A percentile compares a stretch with the other conserved stretches of the same genome.
Evolutionary conservation across 371 early-diverging fungal species (phyloP).

Genomic region (Circinella minor): DNA sequence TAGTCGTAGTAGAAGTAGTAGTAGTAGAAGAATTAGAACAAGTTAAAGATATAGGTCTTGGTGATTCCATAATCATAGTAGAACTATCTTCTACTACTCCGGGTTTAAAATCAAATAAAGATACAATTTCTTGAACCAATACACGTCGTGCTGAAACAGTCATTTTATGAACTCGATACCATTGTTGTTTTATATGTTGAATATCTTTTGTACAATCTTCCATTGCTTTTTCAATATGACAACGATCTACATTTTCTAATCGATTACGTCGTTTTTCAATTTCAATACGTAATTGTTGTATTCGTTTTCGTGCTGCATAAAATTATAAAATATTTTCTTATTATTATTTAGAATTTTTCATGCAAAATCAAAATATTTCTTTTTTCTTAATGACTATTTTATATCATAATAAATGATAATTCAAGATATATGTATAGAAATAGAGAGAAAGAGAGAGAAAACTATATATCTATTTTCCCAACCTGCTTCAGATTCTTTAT

Average conservation of each 20-base stretch:
- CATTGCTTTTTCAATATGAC: conserved; percentile 28
- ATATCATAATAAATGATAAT: no score
- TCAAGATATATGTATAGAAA: no score
- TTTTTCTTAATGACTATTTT: not conserved
- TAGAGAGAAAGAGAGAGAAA: no score
- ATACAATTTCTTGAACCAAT: conserved; percentile 59
- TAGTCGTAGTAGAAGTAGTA: not conserved
- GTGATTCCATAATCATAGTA: not conserved
- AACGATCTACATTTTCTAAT: conserved; percentile 21
- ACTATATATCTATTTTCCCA: not conserved
- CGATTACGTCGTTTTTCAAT: conserved; percentile 25
- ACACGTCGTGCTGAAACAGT: conserved; percentile 50
- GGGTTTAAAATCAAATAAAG: conserved; percentile 60
- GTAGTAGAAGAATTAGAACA: not conserved
- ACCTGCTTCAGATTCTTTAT: conserved; percentile 46
- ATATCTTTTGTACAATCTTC: conserved; percentile 38
- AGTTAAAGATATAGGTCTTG: not conserved
- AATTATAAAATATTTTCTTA: not conserved
- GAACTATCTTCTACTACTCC: conserved; percentile 33
- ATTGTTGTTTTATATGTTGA: conserved; percentile 35
- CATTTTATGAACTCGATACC: conserved; percentile 43
- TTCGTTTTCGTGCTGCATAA: conserved; percentile 26
- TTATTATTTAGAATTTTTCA: not conserved
- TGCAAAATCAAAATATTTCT: not conserved
- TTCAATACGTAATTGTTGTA: conserved; percentile 27